Evolutionary conservation across 2,329 filamentous ascomycete genomes (phyloP), one percentile per base, ranked within the genome.

Genomic region (Claviceps paspali): DNA sequence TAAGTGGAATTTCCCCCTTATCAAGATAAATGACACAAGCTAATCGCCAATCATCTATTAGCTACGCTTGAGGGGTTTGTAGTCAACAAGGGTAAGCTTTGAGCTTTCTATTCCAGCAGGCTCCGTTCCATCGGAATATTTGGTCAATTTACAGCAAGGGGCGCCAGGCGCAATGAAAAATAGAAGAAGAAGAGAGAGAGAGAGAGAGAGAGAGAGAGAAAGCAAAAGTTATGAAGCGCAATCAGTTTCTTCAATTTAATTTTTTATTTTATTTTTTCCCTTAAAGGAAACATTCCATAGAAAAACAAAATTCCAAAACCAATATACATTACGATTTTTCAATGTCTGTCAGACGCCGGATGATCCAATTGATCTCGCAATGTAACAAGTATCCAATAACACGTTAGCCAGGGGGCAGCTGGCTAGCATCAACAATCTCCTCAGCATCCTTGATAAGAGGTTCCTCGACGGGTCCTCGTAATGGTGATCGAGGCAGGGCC

Each of bases 351-450:
- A 41, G 41, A 48, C 45, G 44, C 47, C 43, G 35, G n/a, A 27
- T 34, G 12, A 30, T 30, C 21, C 17, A 18, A 33, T 14, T 14
- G 12, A 34, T 22, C 12, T 27, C 8, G 15, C 23, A 32, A 29
- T 31, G 27, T 15, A 28, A 27, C 27, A 17, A 15, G 5, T 30
- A 23, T n/a, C 12, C 10, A 11, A 23, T 12, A 23, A 29, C 40
- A 29, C 40, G 46, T 64, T 72, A 96, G 56, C 91, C 88, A 42
- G 91, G 91, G 46, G 91, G 91, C 33, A 98, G 75, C 55, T 86
- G 77, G 72, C 86, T 94, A 47, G 80, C 82, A 60, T 98, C 91
- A 37, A 98, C 88, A 56, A 95, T 76, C 48, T 98, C 91, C 49
- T 91, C 82, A 6, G 88, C 85, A 41, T 96, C 88, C 68, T 91